Evolutionary conservation across 2,329 filamentous ascomycete species (phyloP).

Genomic region (Ascochyta fabae): DNA sequence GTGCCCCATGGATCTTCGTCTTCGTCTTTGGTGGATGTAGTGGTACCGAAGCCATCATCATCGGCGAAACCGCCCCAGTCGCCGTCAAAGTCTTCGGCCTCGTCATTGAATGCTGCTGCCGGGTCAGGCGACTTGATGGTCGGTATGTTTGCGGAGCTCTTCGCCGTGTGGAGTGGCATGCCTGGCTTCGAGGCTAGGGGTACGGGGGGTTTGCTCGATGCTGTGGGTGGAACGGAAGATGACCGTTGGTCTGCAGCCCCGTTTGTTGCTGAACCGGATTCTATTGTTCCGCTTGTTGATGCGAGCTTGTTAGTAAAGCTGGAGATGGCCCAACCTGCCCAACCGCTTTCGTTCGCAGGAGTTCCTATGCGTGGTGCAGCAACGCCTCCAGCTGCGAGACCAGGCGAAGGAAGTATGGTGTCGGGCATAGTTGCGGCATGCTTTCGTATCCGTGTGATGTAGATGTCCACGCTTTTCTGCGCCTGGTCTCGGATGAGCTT

Average conservation of each 20-base stretch:
- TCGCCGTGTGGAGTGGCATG: constrained; percentile 39
- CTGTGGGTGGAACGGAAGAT: constrained; percentile 56
- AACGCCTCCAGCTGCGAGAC: constrained; percentile 53
- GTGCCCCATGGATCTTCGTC: constrained; percentile 61
- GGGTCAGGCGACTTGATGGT: constrained; percentile 49
- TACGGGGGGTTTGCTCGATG: constrained; percentile 56
- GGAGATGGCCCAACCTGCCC: constrained; percentile 98
- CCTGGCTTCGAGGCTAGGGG: constrained; percentile 53
- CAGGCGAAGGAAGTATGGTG: constrained; percentile 71
- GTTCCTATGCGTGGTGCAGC: constrained; percentile 77
- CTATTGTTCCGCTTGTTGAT: constrained; percentile 83
- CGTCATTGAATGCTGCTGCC: constrained; percentile 57
- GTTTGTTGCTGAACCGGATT: constrained; percentile 54
- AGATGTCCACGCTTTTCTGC: constrained; percentile 85
- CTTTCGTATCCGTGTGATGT: constrained; percentile 82
- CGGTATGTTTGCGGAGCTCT: constrained; percentile 36
- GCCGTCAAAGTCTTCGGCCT: constrained; percentile 67
- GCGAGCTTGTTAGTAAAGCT: constrained; percentile 96
- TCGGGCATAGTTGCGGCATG: constrained; percentile 80
- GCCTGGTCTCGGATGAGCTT: constrained; percentile 93
- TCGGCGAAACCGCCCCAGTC: constrained; percentile 77
- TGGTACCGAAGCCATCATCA: constrained; percentile 49
- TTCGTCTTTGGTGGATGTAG: constrained; percentile 48
- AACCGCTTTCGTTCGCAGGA: constrained; percentile 72
- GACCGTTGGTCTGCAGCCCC: constrained; percentile 55